Conservation (phyloP, 2,329 filamentous ascomycete species). For the Pseudogymnoascus sp. region DNA sequence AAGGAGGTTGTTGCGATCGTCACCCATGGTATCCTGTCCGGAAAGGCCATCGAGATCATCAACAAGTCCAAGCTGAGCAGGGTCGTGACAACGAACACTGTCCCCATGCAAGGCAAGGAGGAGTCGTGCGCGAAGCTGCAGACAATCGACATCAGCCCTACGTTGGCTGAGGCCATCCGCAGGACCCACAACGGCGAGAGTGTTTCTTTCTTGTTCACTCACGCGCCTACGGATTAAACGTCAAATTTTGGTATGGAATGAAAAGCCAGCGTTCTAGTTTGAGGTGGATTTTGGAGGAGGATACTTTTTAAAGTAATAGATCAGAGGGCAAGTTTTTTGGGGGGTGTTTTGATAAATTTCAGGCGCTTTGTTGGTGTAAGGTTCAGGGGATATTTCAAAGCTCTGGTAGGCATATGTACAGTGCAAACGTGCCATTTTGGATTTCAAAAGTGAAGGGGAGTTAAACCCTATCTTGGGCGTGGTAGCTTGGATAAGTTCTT, state of each 20-base stretch:
- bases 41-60: slow-evolving; percentile 73
- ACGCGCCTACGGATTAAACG: slow-evolving; percentile 48
- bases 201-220: slow-evolving; percentile 63
- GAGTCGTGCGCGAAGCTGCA: slow-evolving; percentile 71
- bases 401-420: slow-evolving; percentile 3
- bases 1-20: slow-evolving; percentile 89
- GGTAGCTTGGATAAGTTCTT: background rate
- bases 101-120: slow-evolving; percentile 74
- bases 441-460: slow-evolving; percentile 7
- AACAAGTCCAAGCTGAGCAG: slow-evolving; percentile 71
- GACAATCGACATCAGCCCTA: slow-evolving; percentile 88
- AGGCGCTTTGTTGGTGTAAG: slow-evolving; percentile 12
- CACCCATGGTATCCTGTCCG: slow-evolving; percentile 86
- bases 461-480: background rate
- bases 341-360: slow-evolving; percentile 5
- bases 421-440: slow-evolving; percentile 7
- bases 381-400: slow-evolving; percentile 7
- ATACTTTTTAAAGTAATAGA: slow-evolving; percentile 6
- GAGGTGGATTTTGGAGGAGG: background rate
- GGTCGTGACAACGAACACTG: slow-evolving; percentile 86
- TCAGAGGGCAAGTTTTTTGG: background rate
- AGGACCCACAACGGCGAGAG: slow-evolving; percentile 63
- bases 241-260: background rate
- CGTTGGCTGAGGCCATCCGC: slow-evolving; percentile 65
- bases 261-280: background rate